Evolutionary conservation across 2,329 filamentous ascomycete genomes (phyloP), one percentile per base, ranked within the genome.

Genomic region (Ophiocordyceps polyrhachis-furcata): DNA sequence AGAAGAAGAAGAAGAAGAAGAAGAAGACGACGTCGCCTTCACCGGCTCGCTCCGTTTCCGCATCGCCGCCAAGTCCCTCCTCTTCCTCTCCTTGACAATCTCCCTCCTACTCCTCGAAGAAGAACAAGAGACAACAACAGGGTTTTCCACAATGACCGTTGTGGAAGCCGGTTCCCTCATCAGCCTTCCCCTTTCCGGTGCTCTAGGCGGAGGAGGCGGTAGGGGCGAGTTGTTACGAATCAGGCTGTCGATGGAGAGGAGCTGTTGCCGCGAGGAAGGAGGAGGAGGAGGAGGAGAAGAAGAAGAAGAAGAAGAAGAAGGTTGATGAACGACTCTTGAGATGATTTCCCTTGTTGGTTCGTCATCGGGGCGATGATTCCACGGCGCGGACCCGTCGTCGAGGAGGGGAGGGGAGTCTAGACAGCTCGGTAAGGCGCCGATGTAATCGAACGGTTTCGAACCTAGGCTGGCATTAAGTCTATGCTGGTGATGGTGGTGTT

Each of bases 81-180:
- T 55, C 48, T 65, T 66, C 51, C 58, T 59, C 17, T 64, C 61
- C 20, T 58, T 59, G 5, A 67, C 65, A 41, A 55, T 58, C 6
- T 66, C 63, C 17, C 55, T 55, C 15, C 63, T 60, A 40, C 53
- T 63, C 15, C 15, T 9, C 2, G 31, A 14, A n/a, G 31, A 35
- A 35, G 15, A 15, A 17, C 15, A n/a, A 6, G 15, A 2, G 8
- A 17, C n/a, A 17, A 37, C 42, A 47, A 54, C 11, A 44, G 58
- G 49, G 17, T 46, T 51, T 5, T 52, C 50, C 15, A 43, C 48
- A 12, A 53, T 47, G 9, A 50, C 41, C 3, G 38, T 37, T 4
- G 25, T 28, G 9, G 25, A 28, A 5, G 32, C 8, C 32, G 32
- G 32, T 9, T 17, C 2, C n/a, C 3, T 8, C n/a, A n/a, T 37